Base-by-base conservation (phyloP, 148 eudicot species). In the Polygonum maritimum region DNA sequence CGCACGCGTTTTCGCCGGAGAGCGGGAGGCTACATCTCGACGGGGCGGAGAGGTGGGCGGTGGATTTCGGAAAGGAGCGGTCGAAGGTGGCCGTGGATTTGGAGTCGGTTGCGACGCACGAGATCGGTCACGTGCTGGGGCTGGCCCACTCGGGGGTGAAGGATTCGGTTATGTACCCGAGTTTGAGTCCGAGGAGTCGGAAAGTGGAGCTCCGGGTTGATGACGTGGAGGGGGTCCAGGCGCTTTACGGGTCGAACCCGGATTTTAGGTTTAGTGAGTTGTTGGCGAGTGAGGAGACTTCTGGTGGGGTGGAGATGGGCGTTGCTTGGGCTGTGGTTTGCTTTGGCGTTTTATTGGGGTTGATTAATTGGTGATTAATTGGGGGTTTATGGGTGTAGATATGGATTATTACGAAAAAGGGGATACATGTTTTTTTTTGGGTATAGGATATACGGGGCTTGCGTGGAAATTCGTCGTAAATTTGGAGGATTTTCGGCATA, bases 1-100 rank as follows among this genome's bases (percentile, higher is more conserved):
- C 93, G 8, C 98, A 92, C 77, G 89, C 96, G 41, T 92, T 90
- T 75, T 89, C 98, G 26, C 98, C 98, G 0, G 93, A 89, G 77
- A 89, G 79, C 69, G 98, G 98, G 74, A 80, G 88, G 77, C 84
- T 92, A 74, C 98, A 92, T 51, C 90, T 92, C 0, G 98, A 92
- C 36, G 90, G 79, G 10, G 96, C 86, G 18, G 98, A 92, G 73
- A 88, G 72, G 41, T 89, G 96, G 98, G 84, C 92, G n/a, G 88
- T 89, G 18, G 92, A 89, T 76, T 84, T 88, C 22, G 76, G 73
- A 15, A 39, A 5, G 62, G 88, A 89, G 80, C 70, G 71, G 9
- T 84, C 94, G 5, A 12, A 22, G 5, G 83, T 80, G n/a, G 98
- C 98, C 0, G 77, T 93, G 7, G 98, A 93, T 76, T 81, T 93